Conservation (phyloP, 257 asterid species). For the Capsicum pubescens region DNA sequence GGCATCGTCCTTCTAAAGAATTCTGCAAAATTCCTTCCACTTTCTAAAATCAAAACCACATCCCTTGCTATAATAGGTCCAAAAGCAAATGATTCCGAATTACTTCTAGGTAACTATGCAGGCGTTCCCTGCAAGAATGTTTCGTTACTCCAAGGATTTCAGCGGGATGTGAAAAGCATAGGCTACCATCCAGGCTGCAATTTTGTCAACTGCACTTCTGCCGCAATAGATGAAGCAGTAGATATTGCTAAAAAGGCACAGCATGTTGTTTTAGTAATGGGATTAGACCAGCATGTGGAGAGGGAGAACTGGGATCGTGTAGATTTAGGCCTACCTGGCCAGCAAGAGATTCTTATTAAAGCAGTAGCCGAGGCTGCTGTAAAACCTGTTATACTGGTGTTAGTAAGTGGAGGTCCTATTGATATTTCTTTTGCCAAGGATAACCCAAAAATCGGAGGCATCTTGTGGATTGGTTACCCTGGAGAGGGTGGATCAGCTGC, state of each 20-base stretch:
- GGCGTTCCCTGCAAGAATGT: conserved; percentile 62
- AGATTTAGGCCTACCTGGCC: conserved; percentile 61
- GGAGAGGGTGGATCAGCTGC: conserved; percentile 80
- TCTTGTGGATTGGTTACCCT: conserved; percentile 78
- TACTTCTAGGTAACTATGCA: conserved; percentile 63
- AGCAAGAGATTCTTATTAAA: conserved; percentile 50
- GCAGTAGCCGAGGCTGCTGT: conserved; percentile 52
- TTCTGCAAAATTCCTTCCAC: conserved; percentile 56
- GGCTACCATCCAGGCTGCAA: conserved; percentile 54
- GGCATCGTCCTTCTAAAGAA: conserved; percentile 82
- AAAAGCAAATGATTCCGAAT: conserved; percentile 45
- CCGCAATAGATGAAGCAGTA: conserved; percentile 44
- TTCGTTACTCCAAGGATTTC: conserved; percentile 62
- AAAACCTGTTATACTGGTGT: conserved; percentile 54
- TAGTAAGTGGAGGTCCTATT: conserved; percentile 61
- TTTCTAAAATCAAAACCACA: conserved; percentile 44
- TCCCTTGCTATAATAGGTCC: conserved; percentile 72
- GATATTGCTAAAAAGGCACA: conserved; percentile 49
- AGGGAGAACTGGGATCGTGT: conserved; percentile 58
- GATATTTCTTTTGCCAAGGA: conserved; percentile 68
- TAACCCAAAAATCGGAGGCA: conserved; percentile 59
- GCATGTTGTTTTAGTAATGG: conserved; percentile 63
- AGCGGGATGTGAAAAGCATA: conserved; percentile 31
- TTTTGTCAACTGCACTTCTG: conserved; percentile 51
- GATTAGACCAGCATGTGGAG: conserved; percentile 67